phyloP scores from a whole-genome alignment of 768 basidiomycete genomes.

The Cyclocybe aegerita region DNA sequence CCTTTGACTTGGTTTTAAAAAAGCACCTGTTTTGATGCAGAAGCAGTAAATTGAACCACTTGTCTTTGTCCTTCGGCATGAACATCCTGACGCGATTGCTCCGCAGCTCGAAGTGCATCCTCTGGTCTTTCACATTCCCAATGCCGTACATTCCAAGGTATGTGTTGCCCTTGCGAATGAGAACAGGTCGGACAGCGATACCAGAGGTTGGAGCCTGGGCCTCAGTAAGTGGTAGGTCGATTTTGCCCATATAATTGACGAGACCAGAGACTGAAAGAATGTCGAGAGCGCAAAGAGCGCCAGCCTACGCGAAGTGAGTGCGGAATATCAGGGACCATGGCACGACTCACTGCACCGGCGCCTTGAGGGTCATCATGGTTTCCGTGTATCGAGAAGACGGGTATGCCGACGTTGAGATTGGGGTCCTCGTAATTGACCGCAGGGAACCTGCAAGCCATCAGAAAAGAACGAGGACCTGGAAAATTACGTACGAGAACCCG shows the following conservation, averaged over 20 bases:
- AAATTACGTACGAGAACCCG: conserved; percentile 70
- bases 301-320: conserved; percentile 57
- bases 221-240: conserved; percentile 77
- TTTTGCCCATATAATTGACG: conserved; percentile 97
- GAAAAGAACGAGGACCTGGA: neutral
- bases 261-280: conserved; percentile 92
- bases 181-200: conserved; percentile 86
- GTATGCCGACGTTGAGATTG: conserved; percentile 93
- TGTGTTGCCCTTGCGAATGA: conserved; percentile 85
- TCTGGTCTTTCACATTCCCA: conserved; percentile 93
- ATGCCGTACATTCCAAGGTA: conserved; percentile 92
- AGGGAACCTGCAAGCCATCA: conserved; percentile 68
- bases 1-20: neutral
- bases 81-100: conserved; percentile 96
- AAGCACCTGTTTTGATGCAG: conserved; percentile 94
- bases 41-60: conserved; percentile 94
- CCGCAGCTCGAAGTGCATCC: conserved; percentile 95
- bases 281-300: conserved; percentile 93
- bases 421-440: conserved; percentile 97
- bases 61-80: conserved; percentile 86
- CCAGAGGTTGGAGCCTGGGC: conserved; percentile 66
- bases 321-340: neutral
- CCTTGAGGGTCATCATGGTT: conserved; percentile 99
- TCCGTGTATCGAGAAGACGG: conserved; percentile 98
- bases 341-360: conserved; percentile 71